Conservation (phyloP, 2,329 filamentous ascomycete genomes). For the Cladobotryum mycophilum region DNA sequence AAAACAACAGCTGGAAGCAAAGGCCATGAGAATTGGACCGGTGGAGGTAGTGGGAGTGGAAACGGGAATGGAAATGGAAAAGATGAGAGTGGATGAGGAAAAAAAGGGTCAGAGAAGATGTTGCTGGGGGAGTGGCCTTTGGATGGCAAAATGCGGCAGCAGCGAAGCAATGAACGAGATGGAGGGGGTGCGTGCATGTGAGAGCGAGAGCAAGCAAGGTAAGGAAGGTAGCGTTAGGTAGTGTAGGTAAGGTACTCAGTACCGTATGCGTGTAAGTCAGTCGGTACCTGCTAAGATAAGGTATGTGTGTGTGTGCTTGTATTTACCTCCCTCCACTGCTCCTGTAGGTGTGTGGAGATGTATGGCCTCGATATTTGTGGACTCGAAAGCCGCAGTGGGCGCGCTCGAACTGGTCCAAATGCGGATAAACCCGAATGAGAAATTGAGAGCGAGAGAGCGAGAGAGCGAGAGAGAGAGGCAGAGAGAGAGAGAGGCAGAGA, state of each 20-base stretch:
- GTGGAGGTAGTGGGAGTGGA: neutral
- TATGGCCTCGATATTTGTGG: neutral
- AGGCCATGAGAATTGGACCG: neutral
- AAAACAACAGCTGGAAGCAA: neutral
- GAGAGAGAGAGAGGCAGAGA: neutral
- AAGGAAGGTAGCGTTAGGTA: slow-evolving; percentile 1
- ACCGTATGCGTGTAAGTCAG: neutral
- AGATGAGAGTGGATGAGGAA: neutral
- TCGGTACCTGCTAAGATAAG: neutral
- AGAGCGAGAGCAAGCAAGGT: neutral
- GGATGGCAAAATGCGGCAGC: neutral
- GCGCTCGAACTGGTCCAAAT: slow-evolving; percentile 1
- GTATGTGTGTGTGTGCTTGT: neutral
- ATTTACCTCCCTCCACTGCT: neutral
- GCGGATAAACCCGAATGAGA: slow-evolving; percentile 3
- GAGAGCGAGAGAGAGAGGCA: neutral
- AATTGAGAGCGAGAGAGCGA: neutral
- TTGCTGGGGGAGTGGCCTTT: neutral
- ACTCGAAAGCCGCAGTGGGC: neutral
- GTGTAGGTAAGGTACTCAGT: neutral
- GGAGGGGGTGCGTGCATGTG: slow-evolving; percentile 4
- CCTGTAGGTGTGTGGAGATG: neutral
- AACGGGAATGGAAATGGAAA: neutral
- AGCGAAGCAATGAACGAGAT: neutral
- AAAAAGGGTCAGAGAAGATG: neutral